phyloP scores from a whole-genome alignment of 192 early-diverging fungal species.

The Coemansia sp. region DNA sequence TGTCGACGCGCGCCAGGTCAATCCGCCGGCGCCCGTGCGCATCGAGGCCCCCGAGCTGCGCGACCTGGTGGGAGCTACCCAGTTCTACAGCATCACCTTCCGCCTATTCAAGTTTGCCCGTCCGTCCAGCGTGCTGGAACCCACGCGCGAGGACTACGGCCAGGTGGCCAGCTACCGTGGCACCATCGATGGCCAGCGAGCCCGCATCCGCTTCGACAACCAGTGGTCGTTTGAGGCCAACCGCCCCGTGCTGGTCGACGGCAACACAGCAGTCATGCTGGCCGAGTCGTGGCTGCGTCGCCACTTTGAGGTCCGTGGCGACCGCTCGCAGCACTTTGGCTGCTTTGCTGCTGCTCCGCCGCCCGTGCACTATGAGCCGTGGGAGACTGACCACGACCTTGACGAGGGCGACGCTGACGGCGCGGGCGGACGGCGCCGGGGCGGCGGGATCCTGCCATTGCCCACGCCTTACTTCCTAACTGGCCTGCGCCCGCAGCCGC shows the following conservation, averaged over 20 bases:
- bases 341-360: conserved; percentile 16
- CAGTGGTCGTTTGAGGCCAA: conserved; percentile 35
- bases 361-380: conserved; percentile 29
- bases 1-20: conserved; percentile 23
- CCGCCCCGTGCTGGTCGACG: conserved; percentile 27
- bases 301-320: conserved; percentile 42
- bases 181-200: conserved; percentile 34
- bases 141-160: conserved; percentile 42
- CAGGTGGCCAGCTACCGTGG: conserved; percentile 42
- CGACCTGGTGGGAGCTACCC: conserved; percentile 35
- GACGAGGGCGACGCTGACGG: conserved; percentile 11
- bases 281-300: conserved; percentile 39
- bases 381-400: conserved; percentile 35
- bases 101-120: conserved; percentile 48
- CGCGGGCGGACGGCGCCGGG: conserved; percentile 7
- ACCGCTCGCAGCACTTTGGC: conserved; percentile 44
- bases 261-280: conserved; percentile 40
- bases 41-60: conserved; percentile 41
- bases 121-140: conserved; percentile 31
- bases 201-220: conserved; percentile 24
- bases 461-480: conserved; percentile 34
- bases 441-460: conserved; percentile 28
- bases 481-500: conserved; percentile 17
- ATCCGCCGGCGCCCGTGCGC: conserved; percentile 19
- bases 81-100: conserved; percentile 46